Evolutionary conservation across 163 green algal species (phyloP).

Genomic region (Trebouxia gelatinosa): DNA sequence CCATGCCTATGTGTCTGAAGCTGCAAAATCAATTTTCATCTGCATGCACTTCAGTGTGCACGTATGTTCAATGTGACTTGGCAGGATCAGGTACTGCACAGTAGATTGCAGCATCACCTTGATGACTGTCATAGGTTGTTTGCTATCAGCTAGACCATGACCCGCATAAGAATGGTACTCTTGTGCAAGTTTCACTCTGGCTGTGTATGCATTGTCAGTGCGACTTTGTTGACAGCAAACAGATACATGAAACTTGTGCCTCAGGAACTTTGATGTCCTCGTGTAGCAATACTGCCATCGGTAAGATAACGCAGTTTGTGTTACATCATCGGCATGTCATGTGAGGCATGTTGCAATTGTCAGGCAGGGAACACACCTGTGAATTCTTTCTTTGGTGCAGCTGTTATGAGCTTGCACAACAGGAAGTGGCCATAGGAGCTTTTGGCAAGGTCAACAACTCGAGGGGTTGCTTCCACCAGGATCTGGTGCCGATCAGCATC

Average conservation of each 20-base stretch:
- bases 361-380: conserved; percentile 43
- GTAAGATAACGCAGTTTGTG: conserved; percentile 42
- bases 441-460: conserved; percentile 68
- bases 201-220: too few species aligned
- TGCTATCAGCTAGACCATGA: conserved; percentile 45
- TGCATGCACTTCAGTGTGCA: too few species aligned
- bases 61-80: too few species aligned
- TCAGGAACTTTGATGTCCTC: too few species aligned
- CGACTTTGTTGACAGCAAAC: too few species aligned
- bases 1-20: too few species aligned
- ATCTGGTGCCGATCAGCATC: conserved; percentile 45
- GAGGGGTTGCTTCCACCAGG: conserved; percentile 66
- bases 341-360: background rate
- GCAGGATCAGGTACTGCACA: background rate
- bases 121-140: too few species aligned
- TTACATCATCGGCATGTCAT: conserved; percentile 28
- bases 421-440: conserved; percentile 79
- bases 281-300: background rate
- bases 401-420: conserved; percentile 80
- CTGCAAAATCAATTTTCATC: too few species aligned
- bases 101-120: background rate
- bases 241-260: too few species aligned
- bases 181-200: conserved; percentile 16
- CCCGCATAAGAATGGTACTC: conserved; percentile 2
- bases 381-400: conserved; percentile 57